These are phyloP conservation scores for Apiotrichum akiyoshidainum DNA, from an alignment of 1,284 basidiomycete genomes.

Conservation along the genomic window DNA sequence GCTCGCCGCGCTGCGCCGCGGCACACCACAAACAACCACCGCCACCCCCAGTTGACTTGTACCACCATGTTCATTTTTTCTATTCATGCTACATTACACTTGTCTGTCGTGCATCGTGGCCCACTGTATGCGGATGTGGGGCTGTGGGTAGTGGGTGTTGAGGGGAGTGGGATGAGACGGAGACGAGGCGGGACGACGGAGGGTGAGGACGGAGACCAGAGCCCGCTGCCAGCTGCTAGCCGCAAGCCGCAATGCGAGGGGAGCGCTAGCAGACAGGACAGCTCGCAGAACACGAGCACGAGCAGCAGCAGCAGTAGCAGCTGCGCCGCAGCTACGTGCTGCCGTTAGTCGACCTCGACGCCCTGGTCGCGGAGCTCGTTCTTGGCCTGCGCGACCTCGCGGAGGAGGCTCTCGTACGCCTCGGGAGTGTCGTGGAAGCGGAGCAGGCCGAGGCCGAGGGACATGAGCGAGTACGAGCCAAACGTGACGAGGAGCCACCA, in stretches of 20 bases:
- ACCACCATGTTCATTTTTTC: conserved; percentile 4
- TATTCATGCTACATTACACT: conserved; percentile 9
- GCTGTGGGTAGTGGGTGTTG: not conserved
- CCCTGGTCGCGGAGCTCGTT: conserved; percentile 64
- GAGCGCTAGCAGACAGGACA: no score
- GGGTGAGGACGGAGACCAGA: no score
- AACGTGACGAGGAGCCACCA: conserved; percentile 74
- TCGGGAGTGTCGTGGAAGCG: conserved; percentile 71
- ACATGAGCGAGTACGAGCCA: conserved; percentile 68
- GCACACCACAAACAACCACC: no score
- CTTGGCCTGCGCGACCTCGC: conserved; percentile 64
- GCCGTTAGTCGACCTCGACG: conserved; percentile 61
- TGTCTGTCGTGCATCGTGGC: not conserved
- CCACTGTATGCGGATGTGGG: no score
- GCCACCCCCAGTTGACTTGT: not conserved
- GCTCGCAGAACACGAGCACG: no score
- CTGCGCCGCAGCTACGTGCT: no score
- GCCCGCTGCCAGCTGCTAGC: no score
- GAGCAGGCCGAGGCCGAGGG: conserved; percentile 67
- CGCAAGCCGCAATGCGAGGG: no score
- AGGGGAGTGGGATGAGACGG: no score
- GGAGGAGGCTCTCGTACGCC: conserved; percentile 66
- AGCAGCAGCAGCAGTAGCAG: no score
- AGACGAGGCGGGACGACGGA: no score
- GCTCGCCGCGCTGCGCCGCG: no score